Percentiles rank a stretch among this genome's conserved stretches.
Conservation (phyloP, 352 stramenopile genomes). For the Bremia lactucae region DNA sequence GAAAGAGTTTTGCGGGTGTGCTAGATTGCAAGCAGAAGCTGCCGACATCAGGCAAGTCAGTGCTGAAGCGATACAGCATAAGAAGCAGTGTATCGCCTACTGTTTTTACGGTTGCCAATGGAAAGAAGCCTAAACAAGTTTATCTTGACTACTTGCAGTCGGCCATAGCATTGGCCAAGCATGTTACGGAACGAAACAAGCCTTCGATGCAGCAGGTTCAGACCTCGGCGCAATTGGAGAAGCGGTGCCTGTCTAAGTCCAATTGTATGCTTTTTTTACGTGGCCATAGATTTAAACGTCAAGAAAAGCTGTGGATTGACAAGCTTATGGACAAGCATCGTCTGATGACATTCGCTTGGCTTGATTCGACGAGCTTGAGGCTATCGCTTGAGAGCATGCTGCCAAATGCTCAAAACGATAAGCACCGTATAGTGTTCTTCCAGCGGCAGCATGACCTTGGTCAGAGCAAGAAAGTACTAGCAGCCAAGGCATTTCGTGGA, state of each 20-base stretch:
- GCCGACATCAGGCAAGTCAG: constrained; percentile 38
- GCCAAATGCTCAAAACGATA: constrained; percentile 22
- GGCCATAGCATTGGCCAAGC: constrained; percentile 44
- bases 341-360: constrained; percentile 55
- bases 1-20: constrained; percentile 52
- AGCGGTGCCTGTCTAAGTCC: constrained; percentile 49
- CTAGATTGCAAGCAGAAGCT: constrained; percentile 64
- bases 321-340: constrained; percentile 46
- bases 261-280: constrained; percentile 60
- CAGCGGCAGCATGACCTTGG: constrained; percentile 28
- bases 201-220: constrained; percentile 49
- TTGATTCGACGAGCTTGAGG: constrained; percentile 53
- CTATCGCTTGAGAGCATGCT: constrained; percentile 60
- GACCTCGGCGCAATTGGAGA: constrained; percentile 52
- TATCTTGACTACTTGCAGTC: constrained; percentile 59
- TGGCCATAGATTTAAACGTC: constrained; percentile 36
- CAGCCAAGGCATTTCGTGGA: constrained; percentile 46
- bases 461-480: constrained; percentile 29
- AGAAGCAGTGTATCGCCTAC: constrained; percentile 49
- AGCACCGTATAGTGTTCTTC: constrained; percentile 68
- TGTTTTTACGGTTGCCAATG: constrained; percentile 73
- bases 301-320: constrained; percentile 69
- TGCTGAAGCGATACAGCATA: constrained; percentile 52
- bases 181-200: constrained; percentile 41
- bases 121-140: constrained; percentile 62